Base-by-base conservation (phyloP, 768 basidiomycete species). In the Porpolomopsis calyptriformis region DNA sequence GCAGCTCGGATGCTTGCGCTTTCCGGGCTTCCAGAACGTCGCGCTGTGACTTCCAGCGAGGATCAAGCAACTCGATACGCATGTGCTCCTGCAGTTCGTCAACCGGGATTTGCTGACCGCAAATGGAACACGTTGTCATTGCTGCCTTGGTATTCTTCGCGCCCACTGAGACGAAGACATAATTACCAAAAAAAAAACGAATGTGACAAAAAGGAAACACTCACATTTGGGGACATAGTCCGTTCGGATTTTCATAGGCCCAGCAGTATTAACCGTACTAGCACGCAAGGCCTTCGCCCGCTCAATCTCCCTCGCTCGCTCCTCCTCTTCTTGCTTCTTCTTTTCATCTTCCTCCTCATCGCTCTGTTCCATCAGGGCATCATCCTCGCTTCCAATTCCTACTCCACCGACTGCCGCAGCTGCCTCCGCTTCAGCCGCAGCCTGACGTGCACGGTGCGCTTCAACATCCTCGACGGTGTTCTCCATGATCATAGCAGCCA, bases 401-500 rank as follows among this genome's bases (percentile, higher is more conserved):
- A 67, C 79, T 31, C 69, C 73, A 33, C 80, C 79, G 43, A 81
- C 84, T n/a, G 84, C 81, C 3, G 81, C 82, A 0, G 84, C 87
- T 5, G 85, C 86, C 50, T 86, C 84, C 0, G 85, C 85, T 51
- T 86, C 89, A 1, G 85, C 87, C 4, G 84, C 87, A 11, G 88
- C 88, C 61, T 89, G 86, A 37, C 75, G 74, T 10, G 82, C 83
- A 50, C 82, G 75, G 56, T 83, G 78, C 27, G 85, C 82, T 63
- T 93, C 84, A 38, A 92, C 76, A 45, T 93, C 84, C 52, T 89
- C 87, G 1, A 70, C 86, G 1, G 88, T 87, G 22, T 85, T 90
- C 64, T 97, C 94, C 86, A 92, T 94, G 58, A 98, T 82, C 88
- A 94, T 91, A 2, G 90, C 85, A 2, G 92, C 89, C 93, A 96